These are phyloP conservation scores for Warburgia ugandensis DNA, from an alignment of 164 flowering plant genomes.

Conservation along the genomic window DNA sequence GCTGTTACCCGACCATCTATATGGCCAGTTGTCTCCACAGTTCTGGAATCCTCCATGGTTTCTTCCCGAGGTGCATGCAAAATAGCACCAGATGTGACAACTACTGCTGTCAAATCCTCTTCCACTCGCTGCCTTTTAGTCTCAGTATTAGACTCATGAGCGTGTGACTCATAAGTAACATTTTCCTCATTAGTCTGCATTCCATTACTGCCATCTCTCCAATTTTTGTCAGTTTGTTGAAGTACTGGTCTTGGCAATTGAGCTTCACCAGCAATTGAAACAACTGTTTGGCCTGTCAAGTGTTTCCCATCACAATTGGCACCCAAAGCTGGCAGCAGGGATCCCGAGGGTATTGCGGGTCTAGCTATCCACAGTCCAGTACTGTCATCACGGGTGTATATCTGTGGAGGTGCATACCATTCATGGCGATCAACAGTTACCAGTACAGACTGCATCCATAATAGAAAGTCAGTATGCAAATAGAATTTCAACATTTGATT, in stretches of 20 bases:
- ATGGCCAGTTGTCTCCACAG: constrained; percentile 23
- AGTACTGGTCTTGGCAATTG: constrained; percentile 26
- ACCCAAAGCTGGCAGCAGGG: constrained; percentile 24
- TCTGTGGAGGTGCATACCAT: constrained; percentile 93
- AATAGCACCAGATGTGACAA: constrained; percentile 27
- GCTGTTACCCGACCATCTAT: constrained; percentile 42
- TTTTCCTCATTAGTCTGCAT: constrained; percentile 52
- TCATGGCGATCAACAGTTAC: constrained; percentile 93
- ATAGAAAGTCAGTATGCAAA: background rate
- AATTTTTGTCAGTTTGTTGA: constrained; percentile 29
- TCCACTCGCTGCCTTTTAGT: constrained; percentile 49
- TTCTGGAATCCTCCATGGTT: constrained; percentile 29
- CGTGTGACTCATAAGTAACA: constrained; percentile 28
- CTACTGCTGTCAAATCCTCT: constrained; percentile 45
- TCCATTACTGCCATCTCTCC: constrained; percentile 35
- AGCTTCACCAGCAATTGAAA: constrained; percentile 20
- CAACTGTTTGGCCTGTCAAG: constrained; percentile 12
- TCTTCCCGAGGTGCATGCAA: constrained; percentile 38
- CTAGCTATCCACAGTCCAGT: constrained; percentile 74
- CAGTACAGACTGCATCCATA: constrained; percentile 74
- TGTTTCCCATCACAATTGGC: constrained; percentile 16
- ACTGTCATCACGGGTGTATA: constrained; percentile 78
- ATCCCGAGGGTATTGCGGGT: constrained; percentile 46
- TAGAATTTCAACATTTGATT: too few relatives aligned
- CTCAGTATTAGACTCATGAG: constrained; percentile 34